Conservation (phyloP, 805 yeast species). For the Wickerhamomyces chambardii region DNA sequence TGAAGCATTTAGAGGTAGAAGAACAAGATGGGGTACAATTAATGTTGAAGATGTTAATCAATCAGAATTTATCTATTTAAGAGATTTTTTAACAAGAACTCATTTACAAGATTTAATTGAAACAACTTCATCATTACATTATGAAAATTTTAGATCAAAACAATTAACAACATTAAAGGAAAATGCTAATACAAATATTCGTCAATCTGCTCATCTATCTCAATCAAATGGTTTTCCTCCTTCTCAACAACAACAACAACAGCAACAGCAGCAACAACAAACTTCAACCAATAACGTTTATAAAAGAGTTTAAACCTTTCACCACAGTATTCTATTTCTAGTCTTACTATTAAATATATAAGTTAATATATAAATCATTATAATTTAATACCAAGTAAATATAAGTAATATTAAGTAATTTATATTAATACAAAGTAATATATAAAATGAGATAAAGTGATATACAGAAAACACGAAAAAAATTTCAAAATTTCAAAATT, state of each 20-base stretch:
- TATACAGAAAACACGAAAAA: too few species aligned
- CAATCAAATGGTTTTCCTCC: constrained; percentile 8
- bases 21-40: constrained; percentile 89
- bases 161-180: constrained; percentile 92
- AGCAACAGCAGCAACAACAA: too few species aligned
- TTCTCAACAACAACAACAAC: too few species aligned
- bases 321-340: too few species aligned
- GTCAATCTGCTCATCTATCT: constrained; percentile 26
- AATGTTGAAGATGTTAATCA: constrained; percentile 92
- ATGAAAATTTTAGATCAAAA: constrained; percentile 88
- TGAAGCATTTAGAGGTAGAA: constrained; percentile 78
- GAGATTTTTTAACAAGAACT: constrained; percentile 92
- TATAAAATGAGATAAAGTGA: too few species aligned
- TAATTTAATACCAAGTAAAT: too few species aligned
- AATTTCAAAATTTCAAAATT: too few species aligned
- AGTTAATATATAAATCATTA: too few species aligned
- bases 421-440: too few species aligned
- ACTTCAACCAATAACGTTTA: not conserved
- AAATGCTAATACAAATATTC: constrained; percentile 42
- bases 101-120: constrained; percentile 95
- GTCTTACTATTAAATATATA: too few species aligned
- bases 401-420: too few species aligned
- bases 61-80: constrained; percentile 89
- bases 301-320: not conserved
- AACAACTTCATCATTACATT: constrained; percentile 79